Percentiles rank a stretch among this genome's conserved stretches.
Conservation (phyloP, 805 yeast genomes). For the Barnettozyma californica region DNA sequence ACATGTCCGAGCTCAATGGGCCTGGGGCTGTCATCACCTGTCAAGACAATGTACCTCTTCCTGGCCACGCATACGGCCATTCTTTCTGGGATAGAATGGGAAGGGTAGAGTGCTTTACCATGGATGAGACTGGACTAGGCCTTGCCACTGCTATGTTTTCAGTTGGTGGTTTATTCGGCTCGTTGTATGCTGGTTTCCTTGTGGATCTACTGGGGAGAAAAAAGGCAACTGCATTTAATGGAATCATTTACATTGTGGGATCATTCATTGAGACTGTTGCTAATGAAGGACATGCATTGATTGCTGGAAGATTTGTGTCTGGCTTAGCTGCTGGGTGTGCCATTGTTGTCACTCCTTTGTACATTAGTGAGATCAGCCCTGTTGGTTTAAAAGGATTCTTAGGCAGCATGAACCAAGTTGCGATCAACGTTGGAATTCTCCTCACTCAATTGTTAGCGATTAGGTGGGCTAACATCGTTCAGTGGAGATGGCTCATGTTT, state of each 20-base stretch:
- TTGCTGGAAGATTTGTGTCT: constrained; percentile 67
- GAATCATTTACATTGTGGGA: constrained; percentile 51
- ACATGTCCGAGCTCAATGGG: constrained; percentile 91
- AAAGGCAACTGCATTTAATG: constrained; percentile 45
- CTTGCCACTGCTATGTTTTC: constrained; percentile 73
- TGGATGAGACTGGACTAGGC: constrained; percentile 58
- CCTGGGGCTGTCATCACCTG: constrained; percentile 74
- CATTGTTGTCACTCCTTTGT: constrained; percentile 79
- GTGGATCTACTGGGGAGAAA: constrained; percentile 67
- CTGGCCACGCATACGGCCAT: constrained; percentile 20
- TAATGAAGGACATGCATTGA: constrained; percentile 36
- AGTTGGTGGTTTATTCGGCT: constrained; percentile 78
- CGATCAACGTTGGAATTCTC: constrained; percentile 80
- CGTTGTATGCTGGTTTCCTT: constrained; percentile 58
- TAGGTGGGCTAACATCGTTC: constrained; percentile 52
- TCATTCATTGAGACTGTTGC: constrained; percentile 54
- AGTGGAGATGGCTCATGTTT: constrained; percentile 73
- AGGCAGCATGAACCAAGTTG: constrained; percentile 87
- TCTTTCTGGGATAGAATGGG: constrained; percentile 34
- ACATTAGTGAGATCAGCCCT: constrained; percentile 78
- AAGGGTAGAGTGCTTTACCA: constrained; percentile 48
- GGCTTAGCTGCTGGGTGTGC: constrained; percentile 89
- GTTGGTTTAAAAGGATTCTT: constrained; percentile 60
- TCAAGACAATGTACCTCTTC: constrained; percentile 23
- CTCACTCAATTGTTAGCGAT: constrained; percentile 74